Evolutionary conservation across 768 basidiomycete species (phyloP), one percentile per base, ranked within the genome.

Genomic region (Calocera cornea): DNA sequence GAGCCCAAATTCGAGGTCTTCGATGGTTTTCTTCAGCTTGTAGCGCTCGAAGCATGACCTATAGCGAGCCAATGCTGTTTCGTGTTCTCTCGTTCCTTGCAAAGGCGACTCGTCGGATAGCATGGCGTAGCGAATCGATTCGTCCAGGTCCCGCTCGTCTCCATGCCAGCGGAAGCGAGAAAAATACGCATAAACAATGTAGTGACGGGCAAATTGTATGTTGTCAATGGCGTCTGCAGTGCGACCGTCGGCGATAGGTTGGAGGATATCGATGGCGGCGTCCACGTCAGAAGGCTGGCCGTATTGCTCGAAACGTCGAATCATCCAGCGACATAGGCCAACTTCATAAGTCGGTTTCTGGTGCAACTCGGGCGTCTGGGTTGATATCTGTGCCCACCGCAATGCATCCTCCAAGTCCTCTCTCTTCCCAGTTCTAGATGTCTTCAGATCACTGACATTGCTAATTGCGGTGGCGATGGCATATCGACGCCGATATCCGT

Each of bases 401-500:
- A 60, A 29, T 19, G 54, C 54, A 5, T 60, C 54, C 54, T 60
- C 54, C 31, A 60, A 27, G 27, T 60, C 54, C 54, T 60, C 54
- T 19, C 22, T 60, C 27, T 22, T 27, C 27, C 54, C 54, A 31
- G 11, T 22, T 33, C 54, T 60, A 5, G 54, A 60, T 5, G 54
- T 60, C 31, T 60, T 60, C 54, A 60, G 31, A 33, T 60, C 54
- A 27, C 54, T 60, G 14, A 60, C 54, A 60, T 60, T 60, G 31
- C 54, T 60, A 27, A 60, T 33, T 11, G 54, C 54, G 14, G 14
- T 11, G 10, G 54, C 54, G 14, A 60, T 16, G 5, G 31, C 16
- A 19, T 60, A 60, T 7, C 54, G 54, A 33, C 54, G 54, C 10
- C 54, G 54, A 33, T 60, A 60, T 11, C 54, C 54, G 7, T 10